These are phyloP conservation scores for Phytophthora colocasiae DNA, from an alignment of 352 stramenopile species.

Conservation along the genomic window DNA sequence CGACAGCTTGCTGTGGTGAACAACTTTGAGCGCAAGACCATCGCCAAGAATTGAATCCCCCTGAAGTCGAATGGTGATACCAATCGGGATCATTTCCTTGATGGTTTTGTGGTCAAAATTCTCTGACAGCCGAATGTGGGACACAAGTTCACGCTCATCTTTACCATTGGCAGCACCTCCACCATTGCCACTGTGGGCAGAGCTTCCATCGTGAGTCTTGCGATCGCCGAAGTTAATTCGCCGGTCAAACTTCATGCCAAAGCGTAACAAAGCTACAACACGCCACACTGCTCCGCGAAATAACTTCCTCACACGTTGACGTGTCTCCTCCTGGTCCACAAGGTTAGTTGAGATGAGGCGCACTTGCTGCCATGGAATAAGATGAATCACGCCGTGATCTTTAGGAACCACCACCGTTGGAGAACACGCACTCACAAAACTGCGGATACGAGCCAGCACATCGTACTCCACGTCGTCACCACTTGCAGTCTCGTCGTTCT, in stretches of 20 bases:
- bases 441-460: constrained; percentile 80
- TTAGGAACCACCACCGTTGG: constrained; percentile 79
- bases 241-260: constrained; percentile 89
- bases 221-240: constrained; percentile 81
- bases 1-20: constrained; percentile 85
- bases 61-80: constrained; percentile 82
- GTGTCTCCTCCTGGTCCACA: constrained; percentile 85
- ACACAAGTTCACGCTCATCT: constrained; percentile 59
- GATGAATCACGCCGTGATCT: constrained; percentile 78
- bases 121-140: constrained; percentile 85
- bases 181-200: constrained; percentile 14
- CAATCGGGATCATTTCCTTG: constrained; percentile 90
- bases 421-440: constrained; percentile 77
- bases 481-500: constrained; percentile 73
- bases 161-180: constrained; percentile 23
- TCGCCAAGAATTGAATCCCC: constrained; percentile 83
- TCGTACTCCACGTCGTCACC: constrained; percentile 87
- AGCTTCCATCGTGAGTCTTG: constrained; percentile 44
- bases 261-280: constrained; percentile 86
- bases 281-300: constrained; percentile 88
- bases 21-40: constrained; percentile 76
- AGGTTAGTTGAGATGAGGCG: constrained; percentile 89
- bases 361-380: constrained; percentile 79
- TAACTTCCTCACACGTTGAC: constrained; percentile 80
- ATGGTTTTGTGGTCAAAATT: constrained; percentile 93